Percentiles rank a stretch among this genome's conserved stretches.
These are phyloP conservation scores for Russula dissimulans DNA, from an alignment of 768 basidiomycete genomes.

Conservation along the genomic window DNA sequence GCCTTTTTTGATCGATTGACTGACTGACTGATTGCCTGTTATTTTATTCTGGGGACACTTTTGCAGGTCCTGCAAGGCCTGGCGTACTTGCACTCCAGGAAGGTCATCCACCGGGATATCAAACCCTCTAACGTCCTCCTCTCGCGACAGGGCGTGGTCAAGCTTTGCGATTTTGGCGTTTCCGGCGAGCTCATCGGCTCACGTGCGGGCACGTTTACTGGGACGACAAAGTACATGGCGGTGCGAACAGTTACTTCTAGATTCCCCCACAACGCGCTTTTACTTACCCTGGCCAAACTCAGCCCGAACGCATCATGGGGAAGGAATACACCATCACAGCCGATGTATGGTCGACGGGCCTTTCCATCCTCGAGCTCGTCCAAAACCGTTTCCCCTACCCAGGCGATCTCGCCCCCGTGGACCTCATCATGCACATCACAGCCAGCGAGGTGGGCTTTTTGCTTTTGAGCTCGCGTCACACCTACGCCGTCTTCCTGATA, in stretches of 20 bases:
- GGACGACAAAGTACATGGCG: slow-evolving; percentile 93
- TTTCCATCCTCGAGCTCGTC: slow-evolving; percentile 82
- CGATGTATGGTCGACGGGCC: slow-evolving; percentile 92
- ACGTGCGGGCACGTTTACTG: slow-evolving; percentile 84
- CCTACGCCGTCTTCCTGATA: background rate
- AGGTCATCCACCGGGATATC: slow-evolving; percentile 87
- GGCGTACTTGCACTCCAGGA: slow-evolving; percentile 74
- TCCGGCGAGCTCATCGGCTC: slow-evolving; percentile 85
- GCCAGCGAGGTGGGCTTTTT: slow-evolving; percentile 43
- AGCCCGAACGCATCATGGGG: slow-evolving; percentile 88
- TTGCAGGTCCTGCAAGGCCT: slow-evolving; percentile 69
- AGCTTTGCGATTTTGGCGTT: slow-evolving; percentile 87
- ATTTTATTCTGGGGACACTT: background rate
- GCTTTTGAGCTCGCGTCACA: background rate
- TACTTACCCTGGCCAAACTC: background rate
- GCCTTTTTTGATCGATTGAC: background rate
- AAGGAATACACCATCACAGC: slow-evolving; percentile 84
- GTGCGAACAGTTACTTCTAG: slow-evolving; percentile 32
- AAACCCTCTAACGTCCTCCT: slow-evolving; percentile 84
- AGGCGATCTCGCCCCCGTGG: slow-evolving; percentile 73
- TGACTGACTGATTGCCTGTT: background rate
- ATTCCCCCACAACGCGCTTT: background rate
- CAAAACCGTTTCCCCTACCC: slow-evolving; percentile 89
- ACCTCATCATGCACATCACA: slow-evolving; percentile 77
- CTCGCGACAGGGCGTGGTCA: slow-evolving; percentile 76